Conservation (phyloP, 228 moss, liverwort and hornwort species). For the Sphagnum magellanicum region DNA sequence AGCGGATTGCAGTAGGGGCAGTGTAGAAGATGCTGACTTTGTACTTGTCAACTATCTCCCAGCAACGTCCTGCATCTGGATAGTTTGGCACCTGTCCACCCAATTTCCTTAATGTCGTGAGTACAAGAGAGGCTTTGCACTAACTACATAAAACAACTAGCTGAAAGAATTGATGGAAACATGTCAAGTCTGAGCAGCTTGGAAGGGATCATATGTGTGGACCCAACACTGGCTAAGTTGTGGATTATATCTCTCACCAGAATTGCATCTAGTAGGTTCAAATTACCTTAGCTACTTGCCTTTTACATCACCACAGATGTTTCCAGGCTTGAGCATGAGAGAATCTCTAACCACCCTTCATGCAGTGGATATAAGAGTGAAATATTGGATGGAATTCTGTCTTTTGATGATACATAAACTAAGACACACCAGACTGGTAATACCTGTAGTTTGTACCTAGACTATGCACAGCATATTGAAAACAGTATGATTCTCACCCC, state of each 20-base stretch:
- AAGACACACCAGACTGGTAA: too few species aligned
- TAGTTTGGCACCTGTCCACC: slow-evolving; percentile 71
- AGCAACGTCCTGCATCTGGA: slow-evolving; percentile 90
- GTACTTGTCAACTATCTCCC: slow-evolving; percentile 98
- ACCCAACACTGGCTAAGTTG: background rate
- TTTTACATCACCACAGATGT: too few species aligned
- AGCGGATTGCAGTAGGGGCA: slow-evolving; percentile 85
- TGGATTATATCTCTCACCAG: too few species aligned
- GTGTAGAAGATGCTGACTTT: slow-evolving; percentile 90
- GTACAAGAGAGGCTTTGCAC: background rate
- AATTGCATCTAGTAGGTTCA: too few species aligned
- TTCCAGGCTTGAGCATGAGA: too few species aligned
- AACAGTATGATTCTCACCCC: slow-evolving; percentile 41
- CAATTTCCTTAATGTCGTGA: background rate
- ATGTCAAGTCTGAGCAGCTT: background rate
- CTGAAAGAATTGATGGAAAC: background rate
- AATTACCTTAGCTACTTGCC: too few species aligned
- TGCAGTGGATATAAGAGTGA: too few species aligned
- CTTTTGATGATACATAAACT: too few species aligned
- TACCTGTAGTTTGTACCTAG: too few species aligned
- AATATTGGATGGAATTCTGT: too few species aligned
- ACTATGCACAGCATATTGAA: background rate
- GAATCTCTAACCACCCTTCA: too few species aligned
- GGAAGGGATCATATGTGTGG: background rate
- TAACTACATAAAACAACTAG: background rate